Evolutionary conservation across 2,329 filamentous ascomycete genomes (phyloP).

Genomic region (Colletotrichum acutatum): DNA sequence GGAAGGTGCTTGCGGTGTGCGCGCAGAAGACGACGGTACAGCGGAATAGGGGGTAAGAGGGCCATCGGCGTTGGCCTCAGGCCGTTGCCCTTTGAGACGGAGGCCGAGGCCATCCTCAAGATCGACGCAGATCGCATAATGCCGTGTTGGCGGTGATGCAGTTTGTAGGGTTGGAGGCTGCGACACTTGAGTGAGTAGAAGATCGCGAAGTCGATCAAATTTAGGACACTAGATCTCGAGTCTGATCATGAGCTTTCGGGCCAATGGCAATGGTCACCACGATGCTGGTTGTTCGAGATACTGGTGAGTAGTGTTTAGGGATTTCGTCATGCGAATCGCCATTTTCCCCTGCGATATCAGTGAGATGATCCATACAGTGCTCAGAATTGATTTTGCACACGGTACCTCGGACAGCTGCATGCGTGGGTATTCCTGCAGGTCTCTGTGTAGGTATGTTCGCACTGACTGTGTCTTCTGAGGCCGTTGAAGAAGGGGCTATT

Average conservation of each 20-base stretch:
- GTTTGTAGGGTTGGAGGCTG: background rate
- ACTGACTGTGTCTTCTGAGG: too few relatives aligned
- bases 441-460: too few relatives aligned
- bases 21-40: conserved; percentile 89
- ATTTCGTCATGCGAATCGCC: background rate
- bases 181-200: too few relatives aligned
- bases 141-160: background rate
- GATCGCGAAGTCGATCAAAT: too few relatives aligned
- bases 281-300: background rate
- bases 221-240: too few relatives aligned
- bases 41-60: conserved; percentile 85
- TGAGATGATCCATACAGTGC: background rate
- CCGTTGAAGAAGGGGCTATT: too few relatives aligned
- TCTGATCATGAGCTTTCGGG: background rate
- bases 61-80: conserved; percentile 63
- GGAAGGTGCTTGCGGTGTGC: conserved; percentile 85
- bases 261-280: background rate
- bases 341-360: background rate
- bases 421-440: too few relatives aligned
- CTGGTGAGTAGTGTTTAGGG: background rate
- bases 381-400: too few relatives aligned
- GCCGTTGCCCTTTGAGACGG: conserved; percentile 41
- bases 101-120: conserved; percentile 49
- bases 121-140: conserved; percentile 9
- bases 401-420: too few relatives aligned